A percentile compares a stretch with the other conserved stretches of the same genome.
Conservation (phyloP, 352 stramenopile genomes). For the Albugo laibachii region DNA sequence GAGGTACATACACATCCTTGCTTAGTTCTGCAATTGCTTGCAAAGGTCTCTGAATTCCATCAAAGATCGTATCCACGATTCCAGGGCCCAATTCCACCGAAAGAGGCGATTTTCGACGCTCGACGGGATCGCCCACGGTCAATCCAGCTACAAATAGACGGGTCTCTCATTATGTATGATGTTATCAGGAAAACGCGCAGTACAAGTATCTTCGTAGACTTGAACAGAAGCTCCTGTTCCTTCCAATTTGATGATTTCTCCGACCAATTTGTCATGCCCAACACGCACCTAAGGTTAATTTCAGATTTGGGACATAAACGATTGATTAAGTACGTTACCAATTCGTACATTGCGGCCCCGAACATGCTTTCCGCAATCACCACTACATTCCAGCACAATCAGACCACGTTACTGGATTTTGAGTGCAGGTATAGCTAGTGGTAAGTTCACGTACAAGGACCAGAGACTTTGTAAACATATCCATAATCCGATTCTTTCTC, state of each 20-base stretch:
- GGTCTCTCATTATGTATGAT: neutral
- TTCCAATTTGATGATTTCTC: conserved; percentile 99
- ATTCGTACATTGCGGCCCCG: conserved; percentile 95
- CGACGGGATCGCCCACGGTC: conserved; percentile 95
- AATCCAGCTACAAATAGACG: conserved; percentile 50
- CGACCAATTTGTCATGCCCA: conserved; percentile 97
- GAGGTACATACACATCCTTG: conserved; percentile 95
- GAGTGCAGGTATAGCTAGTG: neutral
- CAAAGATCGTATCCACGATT: conserved; percentile 99
- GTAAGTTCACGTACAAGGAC: conserved; percentile 66
- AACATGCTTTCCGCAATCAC: conserved; percentile 99
- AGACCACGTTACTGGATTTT: neutral
- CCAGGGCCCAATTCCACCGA: conserved; percentile 97
- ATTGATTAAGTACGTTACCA: conserved; percentile 14
- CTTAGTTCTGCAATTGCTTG: conserved; percentile 88
- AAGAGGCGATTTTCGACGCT: conserved; percentile 93
- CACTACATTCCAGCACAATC: conserved; percentile 24
- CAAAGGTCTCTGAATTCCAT: conserved; percentile 98
- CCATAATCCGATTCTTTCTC: conserved; percentile 91
- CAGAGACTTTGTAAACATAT: conserved; percentile 99
- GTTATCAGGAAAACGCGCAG: conserved; percentile 2
- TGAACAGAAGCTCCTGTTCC: conserved; percentile 98
- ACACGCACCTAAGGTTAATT: conserved; percentile 83
- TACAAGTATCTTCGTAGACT: conserved; percentile 96
- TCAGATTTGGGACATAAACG: conserved; percentile 9